A percentile compares a stretch with the other conserved stretches of the same genome.
phyloP scores from a whole-genome alignment of 257 asterid genomes.

The Solanum virginianum region DNA sequence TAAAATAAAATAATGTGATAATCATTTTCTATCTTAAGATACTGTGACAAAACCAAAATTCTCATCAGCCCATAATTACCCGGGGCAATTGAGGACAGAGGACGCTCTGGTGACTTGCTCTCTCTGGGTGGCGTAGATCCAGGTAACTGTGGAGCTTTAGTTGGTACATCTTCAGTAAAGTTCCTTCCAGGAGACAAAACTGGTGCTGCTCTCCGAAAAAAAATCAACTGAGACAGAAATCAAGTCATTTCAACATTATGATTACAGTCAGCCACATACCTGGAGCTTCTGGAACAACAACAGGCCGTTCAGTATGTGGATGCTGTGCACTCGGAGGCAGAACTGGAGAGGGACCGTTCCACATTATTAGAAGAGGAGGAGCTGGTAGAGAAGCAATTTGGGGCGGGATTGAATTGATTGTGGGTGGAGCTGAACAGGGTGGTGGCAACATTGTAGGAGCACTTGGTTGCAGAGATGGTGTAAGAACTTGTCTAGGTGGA shows the following conservation, averaged over 20 bases:
- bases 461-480: slow-evolving; percentile 23
- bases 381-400: slow-evolving; percentile 17
- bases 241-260: background rate
- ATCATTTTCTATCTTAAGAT: background rate
- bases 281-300: slow-evolving; percentile 30
- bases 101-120: slow-evolving; percentile 23
- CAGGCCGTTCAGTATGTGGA: slow-evolving; percentile 18
- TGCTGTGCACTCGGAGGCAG: slow-evolving; percentile 33
- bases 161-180: slow-evolving; percentile 28
- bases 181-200: slow-evolving; percentile 27
- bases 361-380: slow-evolving; percentile 26
- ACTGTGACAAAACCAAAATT: background rate
- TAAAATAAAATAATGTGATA: background rate
- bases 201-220: slow-evolving; percentile 34
- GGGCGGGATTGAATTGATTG: background rate
- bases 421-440: slow-evolving; percentile 23
- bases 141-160: slow-evolving; percentile 18
- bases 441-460: slow-evolving; percentile 26
- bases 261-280: slow-evolving; percentile 28
- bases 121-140: slow-evolving; percentile 29
- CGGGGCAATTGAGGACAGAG: background rate
- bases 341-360: slow-evolving; percentile 9
- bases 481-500: slow-evolving; percentile 14
- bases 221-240: slow-evolving; percentile 7
- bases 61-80: background rate